Percentiles rank a stretch among this genome's conserved stretches.
These are phyloP conservation scores for Cutaneotrichosporon curvatum DNA, from an alignment of 1,284 basidiomycete genomes.

Conservation along the genomic window DNA sequence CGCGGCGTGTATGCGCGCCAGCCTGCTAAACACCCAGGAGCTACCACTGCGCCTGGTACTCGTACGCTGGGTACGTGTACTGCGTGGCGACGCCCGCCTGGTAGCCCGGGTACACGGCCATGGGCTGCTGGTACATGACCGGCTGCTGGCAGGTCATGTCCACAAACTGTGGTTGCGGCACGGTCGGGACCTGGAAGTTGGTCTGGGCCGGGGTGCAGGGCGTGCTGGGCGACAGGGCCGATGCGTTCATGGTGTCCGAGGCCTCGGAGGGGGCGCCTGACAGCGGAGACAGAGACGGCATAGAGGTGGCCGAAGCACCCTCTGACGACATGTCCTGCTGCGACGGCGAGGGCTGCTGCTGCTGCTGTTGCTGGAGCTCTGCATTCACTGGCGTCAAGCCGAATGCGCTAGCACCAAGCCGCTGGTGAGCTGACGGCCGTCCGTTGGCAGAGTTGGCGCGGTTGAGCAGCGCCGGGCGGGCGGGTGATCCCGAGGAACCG, in stretches of 20 bases:
- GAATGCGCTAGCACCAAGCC: conserved; percentile 14
- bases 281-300: conserved; percentile 11
- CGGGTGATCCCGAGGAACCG: conserved; percentile 7
- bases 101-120: conserved; percentile 10
- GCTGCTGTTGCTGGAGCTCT: neutral
- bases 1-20: too few species aligned
- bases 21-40: too few species aligned
- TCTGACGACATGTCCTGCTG: conserved; percentile 1
- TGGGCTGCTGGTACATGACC: conserved; percentile 1
- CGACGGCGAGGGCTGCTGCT: neutral
- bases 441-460: conserved; percentile 14
- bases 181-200: conserved; percentile 7
- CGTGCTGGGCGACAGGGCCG: conserved; percentile 6
- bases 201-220: conserved; percentile 15
- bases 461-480: conserved; percentile 13
- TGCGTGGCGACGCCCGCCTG: conserved; percentile 13
- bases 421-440: conserved; percentile 15
- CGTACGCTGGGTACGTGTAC: neutral
- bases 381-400: conserved; percentile 12
- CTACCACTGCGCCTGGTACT: neutral
- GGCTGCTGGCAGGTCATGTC: conserved; percentile 9
- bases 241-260: conserved; percentile 1
- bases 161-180: conserved; percentile 1
- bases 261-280: conserved; percentile 8
- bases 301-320: conserved; percentile 4